Base-by-base conservation (phyloP, 2,329 filamentous ascomycete genomes). In the Drechslerella stenobrocha region DNA sequence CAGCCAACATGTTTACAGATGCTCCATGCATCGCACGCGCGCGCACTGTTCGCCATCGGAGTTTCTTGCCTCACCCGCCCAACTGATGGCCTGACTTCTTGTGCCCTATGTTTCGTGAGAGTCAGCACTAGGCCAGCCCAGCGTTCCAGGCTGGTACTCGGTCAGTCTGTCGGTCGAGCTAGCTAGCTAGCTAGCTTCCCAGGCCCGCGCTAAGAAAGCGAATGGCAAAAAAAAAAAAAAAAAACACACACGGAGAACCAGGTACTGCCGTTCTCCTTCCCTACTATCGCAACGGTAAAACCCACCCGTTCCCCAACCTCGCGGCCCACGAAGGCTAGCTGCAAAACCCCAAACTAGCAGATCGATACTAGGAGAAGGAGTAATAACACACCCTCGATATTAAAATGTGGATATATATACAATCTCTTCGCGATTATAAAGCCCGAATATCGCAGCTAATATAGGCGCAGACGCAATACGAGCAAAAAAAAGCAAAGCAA, bases 261-360 rank as follows among this genome's bases (percentile, higher is more conserved):
- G 28, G 28, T 18, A 20, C 37, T 42, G 15, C 37, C 13, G 22
- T 42, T 42, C 37, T 42, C 37, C 37, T 42, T 42, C 37, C 15
- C 15, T n/a, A 37, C 4, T 18, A 20, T 18, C 8, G 4, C 15
- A 20, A 20, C 9, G 9, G 28, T 11, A 20, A 42, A 20, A n/a
- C n/a, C n/a, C n/a, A n/a, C n/a, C n/a, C n/a, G n/a, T n/a, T 42
- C 37, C 37, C 37, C 37, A 42, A 42, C 37, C 37, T 42, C 37
- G 15, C 34, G 37, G 13, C 8, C 15, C 4, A 13, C 34, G 11
- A 9, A 13, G 11, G 3, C 34, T 15, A 15, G 34, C 11, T 15
- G 37, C 18, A 42, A 18, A 42, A 18, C 37, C 13, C 34, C 6
- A 37, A n/a, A 4, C 34, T 37, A 37, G 34, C 34, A 37, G 34